Evolutionary conservation across 805 yeast species (phyloP), one percentile per base, ranked within the genome.

Genomic region (Pichia heedii): DNA sequence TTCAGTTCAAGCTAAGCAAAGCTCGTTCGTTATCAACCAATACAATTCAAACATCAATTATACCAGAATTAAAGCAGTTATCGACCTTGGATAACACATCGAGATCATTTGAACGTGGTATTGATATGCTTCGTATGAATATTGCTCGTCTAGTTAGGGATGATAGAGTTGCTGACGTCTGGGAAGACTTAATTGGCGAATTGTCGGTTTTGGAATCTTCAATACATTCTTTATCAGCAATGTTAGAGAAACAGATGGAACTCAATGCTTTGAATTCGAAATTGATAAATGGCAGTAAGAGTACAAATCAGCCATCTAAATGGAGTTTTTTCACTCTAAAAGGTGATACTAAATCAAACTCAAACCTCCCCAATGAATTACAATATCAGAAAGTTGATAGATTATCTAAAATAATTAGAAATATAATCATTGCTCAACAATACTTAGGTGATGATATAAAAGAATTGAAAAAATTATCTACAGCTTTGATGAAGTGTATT

Each of bases 131-230:
- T 2, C 42, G 34, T n/a, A 46, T 49, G 32, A 36, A 35, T 8
- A 11, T 49, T 16, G 44, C 45, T 4, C 43, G 42, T 19, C 21
- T 49, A 36, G 50, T 49, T 3, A 39, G 52, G 26, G 24, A 43
- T 7, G 52, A 49, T 37, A 33, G 52, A 22, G 24, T 32, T 16
- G 42, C 50, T 3, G 52, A 49, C 24, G 50, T 49, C 9, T 49
- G 50, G 50, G 52, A 49, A 38, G 52, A 49, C 19, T 30, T 49
- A 8, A 38, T 46, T n/a, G 50, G 50, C 9, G 52, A 49, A 36
- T 15, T 49, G 16, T 41, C 48, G 13, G 29, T 46, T 12, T 27
- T 49, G 13, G 50, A 44, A 26, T 41, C 43, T 5, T 43, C 50
- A 1, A 34, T 49, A 7, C 39, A 36, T 35, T 21, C 33, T 35